Evolutionary conservation across 2,329 filamentous ascomycete genomes (phyloP).

Genomic region (Phyllosticta citriasiana): DNA sequence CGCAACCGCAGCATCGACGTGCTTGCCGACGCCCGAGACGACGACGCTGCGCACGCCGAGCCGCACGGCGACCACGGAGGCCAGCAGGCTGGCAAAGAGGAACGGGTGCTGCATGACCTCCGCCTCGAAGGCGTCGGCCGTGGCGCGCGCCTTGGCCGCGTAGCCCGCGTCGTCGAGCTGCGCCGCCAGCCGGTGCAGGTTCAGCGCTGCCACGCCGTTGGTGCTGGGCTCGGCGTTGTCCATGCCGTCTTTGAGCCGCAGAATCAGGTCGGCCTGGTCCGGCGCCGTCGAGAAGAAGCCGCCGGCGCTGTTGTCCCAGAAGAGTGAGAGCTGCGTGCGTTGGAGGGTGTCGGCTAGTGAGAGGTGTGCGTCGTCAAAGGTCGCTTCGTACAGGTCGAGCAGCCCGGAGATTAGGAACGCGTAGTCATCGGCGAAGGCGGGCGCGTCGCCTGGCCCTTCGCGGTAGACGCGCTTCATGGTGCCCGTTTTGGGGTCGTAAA

Average conservation of each 20-base stretch:
- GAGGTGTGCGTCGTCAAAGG: slow-evolving; percentile 64
- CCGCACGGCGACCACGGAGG: slow-evolving; percentile 62
- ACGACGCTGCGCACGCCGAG: slow-evolving; percentile 57
- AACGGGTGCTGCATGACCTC: slow-evolving; percentile 91
- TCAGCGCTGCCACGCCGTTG: slow-evolving; percentile 78
- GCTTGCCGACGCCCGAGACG: slow-evolving; percentile 37
- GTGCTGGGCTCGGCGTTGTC: slow-evolving; percentile 84
- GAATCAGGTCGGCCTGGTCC: slow-evolving; percentile 57
- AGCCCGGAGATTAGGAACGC: slow-evolving; percentile 78
- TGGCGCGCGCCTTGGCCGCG: slow-evolving; percentile 56
- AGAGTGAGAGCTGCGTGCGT: slow-evolving; percentile 62
- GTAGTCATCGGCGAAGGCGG: slow-evolving; percentile 88
- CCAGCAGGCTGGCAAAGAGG: slow-evolving; percentile 74
- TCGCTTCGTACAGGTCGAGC: slow-evolving; percentile 74
- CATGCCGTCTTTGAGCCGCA: slow-evolving; percentile 91
- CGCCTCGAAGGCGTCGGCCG: slow-evolving; percentile 75
- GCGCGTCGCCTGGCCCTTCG: slow-evolving; percentile 53
- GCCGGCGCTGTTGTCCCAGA: slow-evolving; percentile 55
- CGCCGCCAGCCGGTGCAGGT: slow-evolving; percentile 70
- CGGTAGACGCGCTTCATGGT: slow-evolving; percentile 67
- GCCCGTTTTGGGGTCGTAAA: slow-evolving; percentile 57
- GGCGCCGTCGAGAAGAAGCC: slow-evolving; percentile 66
- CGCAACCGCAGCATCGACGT: slow-evolving; percentile 31
- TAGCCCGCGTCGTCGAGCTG: slow-evolving; percentile 59
- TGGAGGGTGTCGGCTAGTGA: slow-evolving; percentile 77